A percentile compares a stretch with the other conserved stretches of the same genome.
Evolutionary conservation across 176 grass and related monocot species (phyloP).

Genomic region (Ensete glaucum): DNA sequence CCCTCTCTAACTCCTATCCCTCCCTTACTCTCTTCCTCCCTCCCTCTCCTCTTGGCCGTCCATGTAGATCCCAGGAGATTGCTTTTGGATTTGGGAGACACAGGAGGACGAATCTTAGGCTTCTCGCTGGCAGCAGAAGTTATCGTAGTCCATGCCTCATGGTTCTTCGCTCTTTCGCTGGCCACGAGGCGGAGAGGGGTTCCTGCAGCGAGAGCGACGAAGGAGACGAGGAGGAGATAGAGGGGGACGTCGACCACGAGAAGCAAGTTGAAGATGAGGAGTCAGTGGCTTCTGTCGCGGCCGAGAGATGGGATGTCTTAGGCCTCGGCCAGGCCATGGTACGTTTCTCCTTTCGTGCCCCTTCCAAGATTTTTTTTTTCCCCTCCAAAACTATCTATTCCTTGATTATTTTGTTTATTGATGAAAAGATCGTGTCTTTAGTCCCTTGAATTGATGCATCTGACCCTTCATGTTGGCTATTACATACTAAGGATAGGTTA

Average conservation of each 20-base stretch:
- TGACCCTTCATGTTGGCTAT: no score
- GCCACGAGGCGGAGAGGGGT: constrained; percentile 16
- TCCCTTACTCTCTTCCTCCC: not conserved
- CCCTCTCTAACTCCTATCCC: constrained; percentile 6
- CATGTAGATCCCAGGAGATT: not conserved
- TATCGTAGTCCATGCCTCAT: not conserved
- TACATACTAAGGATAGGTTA: no score
- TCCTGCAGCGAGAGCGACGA: constrained; percentile 40
- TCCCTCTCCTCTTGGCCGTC: constrained; percentile 12
- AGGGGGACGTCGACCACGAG: constrained; percentile 15
- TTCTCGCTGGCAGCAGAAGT: not conserved
- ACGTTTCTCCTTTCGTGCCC: constrained; percentile 3
- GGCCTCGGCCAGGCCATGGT: constrained; percentile 97
- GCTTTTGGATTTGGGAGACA: not conserved
- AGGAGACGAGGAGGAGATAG: constrained; percentile 9
- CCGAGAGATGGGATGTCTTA: constrained; percentile 79
- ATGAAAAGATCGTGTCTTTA: not conserved
- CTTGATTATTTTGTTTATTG: not conserved
- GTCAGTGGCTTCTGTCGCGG: constrained; percentile 19
- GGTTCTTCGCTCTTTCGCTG: constrained; percentile 14
- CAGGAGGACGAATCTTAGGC: constrained; percentile 1
- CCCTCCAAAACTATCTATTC: not conserved
- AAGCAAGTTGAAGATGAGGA: constrained; percentile 24
- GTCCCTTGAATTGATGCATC: not conserved
- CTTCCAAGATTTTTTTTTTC: not conserved